Evolutionary conservation across 371 early-diverging fungal species (phyloP), one percentile per base, ranked within the genome.

Genomic region (Syncephalis plumigaleata): DNA sequence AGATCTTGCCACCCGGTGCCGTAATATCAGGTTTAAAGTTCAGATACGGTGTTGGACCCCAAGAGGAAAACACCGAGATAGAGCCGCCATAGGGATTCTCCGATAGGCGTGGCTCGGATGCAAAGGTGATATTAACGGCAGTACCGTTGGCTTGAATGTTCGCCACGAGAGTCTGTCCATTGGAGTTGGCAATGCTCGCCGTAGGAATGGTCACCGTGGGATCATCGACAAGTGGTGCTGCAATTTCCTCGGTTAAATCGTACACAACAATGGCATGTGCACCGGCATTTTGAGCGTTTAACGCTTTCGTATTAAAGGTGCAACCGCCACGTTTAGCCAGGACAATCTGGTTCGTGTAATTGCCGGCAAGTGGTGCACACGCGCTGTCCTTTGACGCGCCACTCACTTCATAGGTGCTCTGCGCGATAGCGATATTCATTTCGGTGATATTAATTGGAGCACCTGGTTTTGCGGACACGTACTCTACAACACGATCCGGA

Each of bases 1-100:
- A 77, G 21, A 84, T 81, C 45, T 71, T 64, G 4, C 79, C 81
- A 26, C 84, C 84, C 1, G 83, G 82, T 7, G 77, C 80, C 27
- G 68, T 64, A 3, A 81, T 40, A 43, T 81, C 81, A 8, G 84
- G 85, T 45, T 81, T 78, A 44, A 80, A 36, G 18, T 80, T 72
- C 17, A 85, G 58, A 51, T 77, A 72, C 9, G 76, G 72, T 3
- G 70, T 75, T 0, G 78, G 66, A 20, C 85, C 85, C 76, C 74
- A 81, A 13, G 84, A 75, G 23, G 65, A 65, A 44, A 65, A 73
- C 36, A 27, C 45, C n/a, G 75, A 72, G 16, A 69, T 55, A 43
- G 58, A 51, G 20, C 73, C 77, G 23, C 57, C 69, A 5, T 56
- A 46, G 16, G 63, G 63, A 47, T 58, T 53, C 11, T 23, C 43